Evolutionary conservation across 2,329 filamentous ascomycete species (phyloP).

Genomic region (Westerdykella aurantiaca): DNA sequence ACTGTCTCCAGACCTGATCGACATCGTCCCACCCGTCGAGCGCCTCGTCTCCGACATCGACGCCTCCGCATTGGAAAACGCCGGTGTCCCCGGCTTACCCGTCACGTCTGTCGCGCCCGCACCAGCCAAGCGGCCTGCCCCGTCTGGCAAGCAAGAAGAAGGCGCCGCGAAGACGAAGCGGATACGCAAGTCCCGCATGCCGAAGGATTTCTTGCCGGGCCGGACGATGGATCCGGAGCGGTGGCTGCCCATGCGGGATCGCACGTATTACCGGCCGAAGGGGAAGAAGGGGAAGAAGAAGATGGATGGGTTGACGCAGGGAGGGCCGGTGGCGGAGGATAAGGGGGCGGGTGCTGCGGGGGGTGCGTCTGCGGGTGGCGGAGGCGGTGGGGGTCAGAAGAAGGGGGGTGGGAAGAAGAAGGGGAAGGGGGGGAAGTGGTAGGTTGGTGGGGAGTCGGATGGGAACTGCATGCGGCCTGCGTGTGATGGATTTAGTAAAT

Average conservation of each 20-base stretch:
- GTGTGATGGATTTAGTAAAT: too few relatives aligned
- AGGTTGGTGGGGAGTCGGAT: neutral
- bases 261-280: conserved; percentile 83
- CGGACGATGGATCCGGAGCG: conserved; percentile 84
- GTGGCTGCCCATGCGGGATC: conserved; percentile 86
- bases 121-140: conserved; percentile 38
- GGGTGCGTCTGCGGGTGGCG: conserved; percentile 26
- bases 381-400: conserved; percentile 22
- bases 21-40: conserved; percentile 56
- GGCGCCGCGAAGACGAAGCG: conserved; percentile 52
- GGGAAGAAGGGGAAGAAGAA: conserved; percentile 88
- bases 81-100: conserved; percentile 54
- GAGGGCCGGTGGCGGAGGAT: conserved; percentile 71
- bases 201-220: conserved; percentile 67
- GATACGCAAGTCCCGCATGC: conserved; percentile 56
- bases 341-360: conserved; percentile 34
- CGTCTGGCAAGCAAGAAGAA: conserved; percentile 26
- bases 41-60: conserved; percentile 58
- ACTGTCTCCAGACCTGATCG: conserved; percentile 49
- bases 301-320: conserved; percentile 66
- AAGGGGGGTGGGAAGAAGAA: conserved; percentile 28
- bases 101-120: conserved; percentile 29
- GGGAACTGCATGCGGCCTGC: too few relatives aligned
- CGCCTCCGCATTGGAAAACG: conserved; percentile 56
- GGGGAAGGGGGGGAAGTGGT: conserved; percentile 32